A percentile compares a stretch with the other conserved stretches of the same genome.
These are phyloP conservation scores for Leccinum aurantiacum DNA, from an alignment of 768 basidiomycete genomes.

Conservation along the genomic window DNA sequence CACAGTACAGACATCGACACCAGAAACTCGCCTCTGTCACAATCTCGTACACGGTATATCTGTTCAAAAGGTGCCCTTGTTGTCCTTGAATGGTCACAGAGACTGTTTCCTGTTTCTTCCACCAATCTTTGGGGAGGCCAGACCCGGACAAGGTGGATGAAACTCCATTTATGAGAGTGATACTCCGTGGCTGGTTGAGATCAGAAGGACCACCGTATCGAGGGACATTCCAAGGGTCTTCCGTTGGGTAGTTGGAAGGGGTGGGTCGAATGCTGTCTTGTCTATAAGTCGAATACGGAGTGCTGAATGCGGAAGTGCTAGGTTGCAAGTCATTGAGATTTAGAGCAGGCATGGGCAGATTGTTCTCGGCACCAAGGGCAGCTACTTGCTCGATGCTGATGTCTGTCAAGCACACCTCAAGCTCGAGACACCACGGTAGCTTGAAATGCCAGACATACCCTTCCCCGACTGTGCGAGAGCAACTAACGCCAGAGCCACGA, in stretches of 20 bases:
- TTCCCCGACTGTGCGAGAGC: slow-evolving; percentile 81
- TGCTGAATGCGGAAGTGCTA: slow-evolving; percentile 50
- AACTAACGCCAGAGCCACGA: slow-evolving; percentile 84
- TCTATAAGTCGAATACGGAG: slow-evolving; percentile 41
- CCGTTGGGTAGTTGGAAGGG: slow-evolving; percentile 54
- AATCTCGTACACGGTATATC: slow-evolving; percentile 84
- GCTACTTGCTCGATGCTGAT: slow-evolving; percentile 82
- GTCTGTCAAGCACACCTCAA: slow-evolving; percentile 43
- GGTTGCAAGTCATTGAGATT: slow-evolving; percentile 59
- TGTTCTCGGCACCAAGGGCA: slow-evolving; percentile 72
- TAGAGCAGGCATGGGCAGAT: slow-evolving; percentile 71
- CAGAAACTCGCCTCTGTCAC: slow-evolving; percentile 63
- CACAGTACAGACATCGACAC: slow-evolving; percentile 3
- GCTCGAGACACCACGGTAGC: background rate
- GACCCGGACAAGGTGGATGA: slow-evolving; percentile 65
- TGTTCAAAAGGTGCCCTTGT: slow-evolving; percentile 89
- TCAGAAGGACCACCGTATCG: slow-evolving; percentile 29
- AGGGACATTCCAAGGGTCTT: slow-evolving; percentile 65
- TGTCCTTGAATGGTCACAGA: slow-evolving; percentile 76
- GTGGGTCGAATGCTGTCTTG: slow-evolving; percentile 46
- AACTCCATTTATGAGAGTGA: slow-evolving; percentile 39
- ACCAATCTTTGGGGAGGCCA: slow-evolving; percentile 80
- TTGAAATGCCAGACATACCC: slow-evolving; percentile 44
- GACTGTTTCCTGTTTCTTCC: slow-evolving; percentile 77
- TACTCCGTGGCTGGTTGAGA: slow-evolving; percentile 23